Conservation (phyloP, 345 rosid species). For the Clarkia xantiana region DNA sequence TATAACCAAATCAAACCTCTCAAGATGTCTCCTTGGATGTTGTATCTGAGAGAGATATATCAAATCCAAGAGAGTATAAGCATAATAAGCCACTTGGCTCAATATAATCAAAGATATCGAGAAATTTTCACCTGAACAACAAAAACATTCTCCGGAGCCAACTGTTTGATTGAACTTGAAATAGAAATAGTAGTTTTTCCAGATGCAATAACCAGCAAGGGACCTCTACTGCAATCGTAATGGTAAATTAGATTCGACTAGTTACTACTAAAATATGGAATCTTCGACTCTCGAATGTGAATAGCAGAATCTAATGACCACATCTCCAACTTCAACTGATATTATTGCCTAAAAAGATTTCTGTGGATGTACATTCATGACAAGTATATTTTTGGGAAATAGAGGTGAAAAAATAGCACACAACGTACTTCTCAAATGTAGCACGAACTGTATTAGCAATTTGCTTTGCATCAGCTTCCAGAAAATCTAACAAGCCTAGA, state of each 20-base stretch:
- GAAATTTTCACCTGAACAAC: constrained; percentile 58
- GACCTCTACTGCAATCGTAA: constrained; percentile 40
- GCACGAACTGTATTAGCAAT: constrained; percentile 60
- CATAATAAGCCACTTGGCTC: too few relatives aligned
- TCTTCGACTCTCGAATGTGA: background rate
- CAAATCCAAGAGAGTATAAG: constrained; percentile 1
- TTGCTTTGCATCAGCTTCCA: constrained; percentile 62
- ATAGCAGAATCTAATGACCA: background rate
- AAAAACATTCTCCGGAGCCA: constrained; percentile 66
- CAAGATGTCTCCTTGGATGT: constrained; percentile 64
- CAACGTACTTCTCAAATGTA: constrained; percentile 40
- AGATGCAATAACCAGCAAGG: constrained; percentile 78
- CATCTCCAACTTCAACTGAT: background rate
- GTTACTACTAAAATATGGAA: too few relatives aligned
- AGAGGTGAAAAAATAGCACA: constrained; percentile 2
- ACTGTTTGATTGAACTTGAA: constrained; percentile 67
- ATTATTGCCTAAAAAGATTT: background rate
- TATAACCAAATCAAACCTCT: constrained; percentile 78
- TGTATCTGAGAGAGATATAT: constrained; percentile 42
- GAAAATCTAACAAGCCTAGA: constrained; percentile 38
- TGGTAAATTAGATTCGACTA: too few relatives aligned
- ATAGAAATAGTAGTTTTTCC: constrained; percentile 67
- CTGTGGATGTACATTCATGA: background rate
- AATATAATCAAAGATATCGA: background rate
- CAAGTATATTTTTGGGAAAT: background rate